Conservation (phyloP, 129 eudicot genomes). For the Lonicera japonica region DNA sequence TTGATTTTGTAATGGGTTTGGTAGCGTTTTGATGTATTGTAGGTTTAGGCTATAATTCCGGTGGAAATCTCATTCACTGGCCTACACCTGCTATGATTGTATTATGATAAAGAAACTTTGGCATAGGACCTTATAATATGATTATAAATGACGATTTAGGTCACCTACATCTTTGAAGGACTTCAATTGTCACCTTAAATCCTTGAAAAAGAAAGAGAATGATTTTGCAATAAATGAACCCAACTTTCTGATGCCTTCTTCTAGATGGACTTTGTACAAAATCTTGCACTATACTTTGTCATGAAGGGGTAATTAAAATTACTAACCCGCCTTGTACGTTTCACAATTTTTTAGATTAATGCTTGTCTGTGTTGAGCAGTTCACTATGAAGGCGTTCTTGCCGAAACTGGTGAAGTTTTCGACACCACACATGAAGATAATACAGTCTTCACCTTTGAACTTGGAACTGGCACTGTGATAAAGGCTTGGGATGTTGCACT, state of each 20-base stretch:
- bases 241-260: neutral
- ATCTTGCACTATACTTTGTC: neutral
- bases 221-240: too few relatives aligned
- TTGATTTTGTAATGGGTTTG: too few relatives aligned
- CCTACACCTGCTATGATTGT: too few relatives aligned
- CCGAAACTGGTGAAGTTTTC: slow-evolving; percentile 88
- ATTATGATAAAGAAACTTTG: too few relatives aligned
- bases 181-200: too few relatives aligned
- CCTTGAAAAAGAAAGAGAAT: too few relatives aligned
- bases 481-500: slow-evolving; percentile 98
- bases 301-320: neutral
- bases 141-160: too few relatives aligned
- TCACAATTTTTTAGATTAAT: neutral
- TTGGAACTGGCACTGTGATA: slow-evolving; percentile 79
- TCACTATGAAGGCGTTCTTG: slow-evolving; percentile 89
- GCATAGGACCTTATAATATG: too few relatives aligned
- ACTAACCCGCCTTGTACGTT: neutral
- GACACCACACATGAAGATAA: slow-evolving; percentile 98
- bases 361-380: slow-evolving; percentile 36
- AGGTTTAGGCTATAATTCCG: too few relatives aligned
- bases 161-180: too few relatives aligned
- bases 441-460: slow-evolving; percentile 71
- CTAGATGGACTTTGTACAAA: neutral
- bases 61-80: too few relatives aligned
- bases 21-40: too few relatives aligned